A percentile compares a stretch with the other conserved stretches of the same genome.
Evolutionary conservation across 208 protist species (phyloP).

Genomic region (Trypanosoma mega): DNA sequence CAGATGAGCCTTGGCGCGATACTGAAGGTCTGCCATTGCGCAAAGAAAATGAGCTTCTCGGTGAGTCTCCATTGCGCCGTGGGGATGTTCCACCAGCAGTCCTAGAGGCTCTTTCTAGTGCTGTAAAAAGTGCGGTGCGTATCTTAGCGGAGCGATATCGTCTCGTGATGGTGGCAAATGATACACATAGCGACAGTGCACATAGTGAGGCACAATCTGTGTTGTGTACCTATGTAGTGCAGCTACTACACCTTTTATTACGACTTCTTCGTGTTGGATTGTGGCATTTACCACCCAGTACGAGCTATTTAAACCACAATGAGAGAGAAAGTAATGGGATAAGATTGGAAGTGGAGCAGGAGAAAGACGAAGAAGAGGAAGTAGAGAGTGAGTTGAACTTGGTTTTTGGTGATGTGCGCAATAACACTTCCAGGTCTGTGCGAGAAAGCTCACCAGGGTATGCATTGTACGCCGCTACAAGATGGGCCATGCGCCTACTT

Average conservation of each 20-base stretch:
- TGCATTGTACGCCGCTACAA: no score
- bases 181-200: background rate
- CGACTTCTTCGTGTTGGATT: slow-evolving; percentile 46
- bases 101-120: slow-evolving; percentile 10
- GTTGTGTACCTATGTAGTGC: slow-evolving; percentile 47
- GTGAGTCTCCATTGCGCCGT: slow-evolving; percentile 1
- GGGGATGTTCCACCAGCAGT: slow-evolving; percentile 20
- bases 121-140: slow-evolving; percentile 18
- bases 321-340: background rate
- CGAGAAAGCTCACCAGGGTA: no score
- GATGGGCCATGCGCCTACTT: no score
- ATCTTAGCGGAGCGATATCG: slow-evolving; percentile 10
- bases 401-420: slow-evolving; percentile 6
- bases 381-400: background rate
- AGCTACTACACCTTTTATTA: slow-evolving; percentile 64
- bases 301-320: background rate
- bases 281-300: slow-evolving; percentile 40
- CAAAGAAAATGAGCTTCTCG: background rate
- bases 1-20: no score
- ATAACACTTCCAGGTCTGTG: no score
- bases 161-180: background rate
- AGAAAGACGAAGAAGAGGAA: background rate
- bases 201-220: slow-evolving; percentile 21
- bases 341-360: background rate
- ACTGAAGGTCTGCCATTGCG: no score